Conservation (phyloP, 2,329 filamentous ascomycete genomes). For the Tolypocladium nubicola region DNA sequence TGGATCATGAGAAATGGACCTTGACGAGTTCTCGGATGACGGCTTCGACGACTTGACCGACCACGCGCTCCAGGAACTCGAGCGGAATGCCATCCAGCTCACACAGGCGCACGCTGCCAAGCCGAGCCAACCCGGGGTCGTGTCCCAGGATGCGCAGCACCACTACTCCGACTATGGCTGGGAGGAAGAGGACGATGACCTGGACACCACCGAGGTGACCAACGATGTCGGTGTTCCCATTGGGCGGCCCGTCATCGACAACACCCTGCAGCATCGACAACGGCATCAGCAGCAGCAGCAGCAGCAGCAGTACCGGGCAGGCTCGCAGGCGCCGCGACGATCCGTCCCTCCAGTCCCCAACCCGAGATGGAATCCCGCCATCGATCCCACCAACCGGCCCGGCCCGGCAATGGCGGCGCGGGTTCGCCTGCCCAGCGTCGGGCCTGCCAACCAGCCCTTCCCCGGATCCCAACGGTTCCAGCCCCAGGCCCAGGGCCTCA, state of each 20-base stretch:
- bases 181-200: slow-evolving; percentile 45
- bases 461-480: slow-evolving; percentile 20
- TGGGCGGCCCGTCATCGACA: slow-evolving; percentile 23
- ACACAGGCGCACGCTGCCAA: slow-evolving; percentile 37
- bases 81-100: slow-evolving; percentile 51
- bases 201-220: slow-evolving; percentile 47
- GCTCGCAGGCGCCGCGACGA: slow-evolving; percentile 12
- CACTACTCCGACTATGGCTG: slow-evolving; percentile 28
- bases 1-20: slow-evolving; percentile 20
- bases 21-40: slow-evolving; percentile 54
- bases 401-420: slow-evolving; percentile 7
- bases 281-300: slow-evolving; percentile 19
- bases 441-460: slow-evolving; percentile 10
- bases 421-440: slow-evolving; percentile 7
- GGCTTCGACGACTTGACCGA: slow-evolving; percentile 51
- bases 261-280: slow-evolving; percentile 22
- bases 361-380: slow-evolving; percentile 26
- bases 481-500: slow-evolving; percentile 13
- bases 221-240: slow-evolving; percentile 33
- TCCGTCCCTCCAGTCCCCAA: slow-evolving; percentile 21
- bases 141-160: slow-evolving; percentile 12
- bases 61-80: slow-evolving; percentile 49
- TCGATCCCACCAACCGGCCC: slow-evolving; percentile 14
- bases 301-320: slow-evolving; percentile 9
- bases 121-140: slow-evolving; percentile 9